phyloP scores from a whole-genome alignment of 805 yeast species.

The Saccharomycopsis selenospora region DNA sequence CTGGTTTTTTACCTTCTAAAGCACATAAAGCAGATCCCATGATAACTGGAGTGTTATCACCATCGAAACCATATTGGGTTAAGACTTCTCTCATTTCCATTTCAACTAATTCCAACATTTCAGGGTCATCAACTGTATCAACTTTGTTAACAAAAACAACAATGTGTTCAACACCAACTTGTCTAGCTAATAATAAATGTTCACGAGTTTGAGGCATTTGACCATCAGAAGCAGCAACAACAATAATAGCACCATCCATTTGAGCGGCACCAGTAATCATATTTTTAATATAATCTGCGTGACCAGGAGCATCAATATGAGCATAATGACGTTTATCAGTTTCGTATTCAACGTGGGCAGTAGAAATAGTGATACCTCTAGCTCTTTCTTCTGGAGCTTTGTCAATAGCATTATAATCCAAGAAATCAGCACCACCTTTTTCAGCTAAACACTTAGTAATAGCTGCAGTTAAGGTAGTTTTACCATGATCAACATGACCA shows the following conservation, averaged over 20 bases:
- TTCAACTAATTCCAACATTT: conserved; percentile 98
- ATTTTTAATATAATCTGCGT: conserved; percentile 96
- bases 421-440: conserved; percentile 86
- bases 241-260: conserved; percentile 99
- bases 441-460: conserved; percentile 89
- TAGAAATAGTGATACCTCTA: conserved; percentile 97
- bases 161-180: conserved; percentile 96
- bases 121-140: conserved; percentile 96
- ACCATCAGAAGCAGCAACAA: conserved; percentile 98
- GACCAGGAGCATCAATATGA: conserved; percentile 96
- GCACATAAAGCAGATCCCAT: conserved; percentile 99
- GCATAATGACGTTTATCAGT: conserved; percentile 94
- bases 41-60: conserved; percentile 94
- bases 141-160: conserved; percentile 98
- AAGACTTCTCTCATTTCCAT: conserved; percentile 99
- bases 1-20: conserved; percentile 78
- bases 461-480: conserved; percentile 97
- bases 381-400: conserved; percentile 99
- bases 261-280: conserved; percentile 99
- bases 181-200: conserved; percentile 96
- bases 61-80: conserved; percentile 89
- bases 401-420: conserved; percentile 90
- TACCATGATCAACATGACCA: conserved; percentile 99
- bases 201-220: conserved; percentile 99
- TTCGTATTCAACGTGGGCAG: conserved; percentile 97